Conservation (phyloP, 208 protist genomes). For the Herpetomonas tarakana region DNA sequence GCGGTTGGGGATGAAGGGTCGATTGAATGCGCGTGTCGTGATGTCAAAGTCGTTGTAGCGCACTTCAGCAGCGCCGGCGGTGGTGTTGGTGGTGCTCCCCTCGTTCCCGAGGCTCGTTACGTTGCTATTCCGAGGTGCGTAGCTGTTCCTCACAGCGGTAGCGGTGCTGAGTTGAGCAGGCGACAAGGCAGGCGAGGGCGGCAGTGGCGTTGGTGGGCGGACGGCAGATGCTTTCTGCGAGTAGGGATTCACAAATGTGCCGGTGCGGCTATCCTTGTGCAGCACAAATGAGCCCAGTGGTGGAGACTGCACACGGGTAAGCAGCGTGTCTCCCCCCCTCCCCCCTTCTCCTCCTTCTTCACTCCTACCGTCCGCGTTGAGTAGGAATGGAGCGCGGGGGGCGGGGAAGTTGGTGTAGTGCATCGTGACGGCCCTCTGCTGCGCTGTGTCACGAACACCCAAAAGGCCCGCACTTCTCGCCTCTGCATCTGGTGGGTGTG, state of each 20-base stretch:
- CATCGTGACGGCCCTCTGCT: conserved; percentile 12
- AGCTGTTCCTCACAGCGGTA: too few relatives aligned
- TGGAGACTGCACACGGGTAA: not conserved
- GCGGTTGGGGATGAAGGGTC: not conserved
- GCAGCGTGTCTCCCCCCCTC: not conserved
- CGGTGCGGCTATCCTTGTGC: not conserved
- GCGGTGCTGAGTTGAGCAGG: too few relatives aligned
- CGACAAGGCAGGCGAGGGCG: not conserved
- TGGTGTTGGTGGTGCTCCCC: not conserved
- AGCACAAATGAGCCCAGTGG: not conserved
- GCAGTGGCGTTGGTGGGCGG: not conserved
- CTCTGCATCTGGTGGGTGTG: too few relatives aligned
- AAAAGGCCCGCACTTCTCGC: not conserved
- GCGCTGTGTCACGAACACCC: conserved; percentile 12
- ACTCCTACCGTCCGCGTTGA: too few relatives aligned
- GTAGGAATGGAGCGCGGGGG: not conserved
- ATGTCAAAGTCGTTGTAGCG: not conserved
- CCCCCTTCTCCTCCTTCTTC: too few relatives aligned
- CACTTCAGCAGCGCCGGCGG: not conserved
- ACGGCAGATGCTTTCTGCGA: not conserved
- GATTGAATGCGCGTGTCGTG: conserved; percentile 1
- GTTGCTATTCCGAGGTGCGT: too few relatives aligned
- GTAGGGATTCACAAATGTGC: not conserved
- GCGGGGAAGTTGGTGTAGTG: conserved; percentile 28
- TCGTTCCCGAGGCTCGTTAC: too few relatives aligned